Conservation (phyloP, 163 green algal genomes). For the Coccomyxa subellipsoidea region DNA sequence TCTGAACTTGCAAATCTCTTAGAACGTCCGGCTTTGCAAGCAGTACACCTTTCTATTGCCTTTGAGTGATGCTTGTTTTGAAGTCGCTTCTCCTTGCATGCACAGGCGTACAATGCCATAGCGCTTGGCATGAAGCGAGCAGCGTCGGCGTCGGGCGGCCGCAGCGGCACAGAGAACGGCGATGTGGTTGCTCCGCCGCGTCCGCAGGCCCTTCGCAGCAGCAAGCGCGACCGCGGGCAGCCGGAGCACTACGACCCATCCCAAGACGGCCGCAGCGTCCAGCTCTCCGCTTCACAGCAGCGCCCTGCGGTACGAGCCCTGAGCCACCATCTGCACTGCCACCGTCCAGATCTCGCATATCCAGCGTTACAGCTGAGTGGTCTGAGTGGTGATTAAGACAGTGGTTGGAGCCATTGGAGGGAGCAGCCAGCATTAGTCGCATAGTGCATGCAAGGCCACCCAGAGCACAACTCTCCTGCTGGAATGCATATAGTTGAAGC, state of each 20-base stretch:
- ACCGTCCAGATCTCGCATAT: too few species aligned
- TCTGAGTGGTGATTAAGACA: too few species aligned
- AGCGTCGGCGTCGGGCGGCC: not conserved
- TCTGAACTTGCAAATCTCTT: too few species aligned
- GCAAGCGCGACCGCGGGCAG: not conserved
- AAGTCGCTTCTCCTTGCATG: not conserved
- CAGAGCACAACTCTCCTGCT: too few species aligned
- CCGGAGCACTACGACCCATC: not conserved
- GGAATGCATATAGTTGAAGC: too few species aligned
- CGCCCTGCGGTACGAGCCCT: not conserved
- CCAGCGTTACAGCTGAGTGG: too few species aligned
- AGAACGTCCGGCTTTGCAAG: too few species aligned
- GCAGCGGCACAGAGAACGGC: not conserved
- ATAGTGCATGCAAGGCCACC: too few species aligned
- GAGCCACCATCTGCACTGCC: not conserved
- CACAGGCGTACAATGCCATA: not conserved
- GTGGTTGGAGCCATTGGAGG: too few species aligned
- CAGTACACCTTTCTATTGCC: too few species aligned
- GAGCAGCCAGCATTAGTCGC: too few species aligned
- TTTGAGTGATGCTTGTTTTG: not conserved
- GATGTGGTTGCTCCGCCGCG: not conserved
- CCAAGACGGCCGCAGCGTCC: not conserved
- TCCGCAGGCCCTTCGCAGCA: not conserved
- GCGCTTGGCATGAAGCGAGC: constrained; percentile 1
- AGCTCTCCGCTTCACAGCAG: not conserved